Evolutionary conservation across 2,329 filamentous ascomycete genomes (phyloP).

Genomic region (Cercospora brassicicola): DNA sequence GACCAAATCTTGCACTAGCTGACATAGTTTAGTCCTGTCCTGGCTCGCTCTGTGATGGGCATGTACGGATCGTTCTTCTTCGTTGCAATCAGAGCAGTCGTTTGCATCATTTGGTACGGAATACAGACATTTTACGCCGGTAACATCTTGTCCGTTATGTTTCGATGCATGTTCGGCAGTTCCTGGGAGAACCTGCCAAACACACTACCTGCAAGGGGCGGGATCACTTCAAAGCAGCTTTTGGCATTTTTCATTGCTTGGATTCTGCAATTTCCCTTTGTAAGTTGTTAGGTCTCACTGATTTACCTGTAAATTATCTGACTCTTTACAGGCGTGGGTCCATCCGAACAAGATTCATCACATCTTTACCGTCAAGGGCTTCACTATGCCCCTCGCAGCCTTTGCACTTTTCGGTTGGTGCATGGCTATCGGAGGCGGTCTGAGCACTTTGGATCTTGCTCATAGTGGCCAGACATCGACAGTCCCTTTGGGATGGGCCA

Average conservation of each 20-base stretch:
- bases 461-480: background rate
- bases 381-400: slow-evolving; percentile 46
- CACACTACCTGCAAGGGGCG: slow-evolving; percentile 32
- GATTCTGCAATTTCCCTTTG: slow-evolving; percentile 38
- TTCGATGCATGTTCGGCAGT: slow-evolving; percentile 44
- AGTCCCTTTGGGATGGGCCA: slow-evolving; percentile 39
- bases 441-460: slow-evolving; percentile 29
- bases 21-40: slow-evolving; percentile 32
- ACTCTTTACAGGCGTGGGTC: slow-evolving; percentile 43
- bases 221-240: slow-evolving; percentile 38
- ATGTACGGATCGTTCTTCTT: slow-evolving; percentile 49
- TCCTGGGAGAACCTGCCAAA: slow-evolving; percentile 41
- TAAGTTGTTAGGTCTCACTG: background rate
- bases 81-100: slow-evolving; percentile 43
- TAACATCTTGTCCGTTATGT: slow-evolving; percentile 40
- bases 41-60: slow-evolving; percentile 44
- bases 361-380: slow-evolving; percentile 22
- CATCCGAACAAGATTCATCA: slow-evolving; percentile 37
- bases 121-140: slow-evolving; percentile 39
- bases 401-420: slow-evolving; percentile 32
- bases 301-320: background rate
- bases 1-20: background rate
- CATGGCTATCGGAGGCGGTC: slow-evolving; percentile 39
- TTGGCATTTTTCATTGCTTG: slow-evolving; percentile 36
- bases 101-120: slow-evolving; percentile 46